Evolutionary conservation across 495 filamentous ascomycete species (phyloP).

Genomic region (Neurospora sp.): DNA sequence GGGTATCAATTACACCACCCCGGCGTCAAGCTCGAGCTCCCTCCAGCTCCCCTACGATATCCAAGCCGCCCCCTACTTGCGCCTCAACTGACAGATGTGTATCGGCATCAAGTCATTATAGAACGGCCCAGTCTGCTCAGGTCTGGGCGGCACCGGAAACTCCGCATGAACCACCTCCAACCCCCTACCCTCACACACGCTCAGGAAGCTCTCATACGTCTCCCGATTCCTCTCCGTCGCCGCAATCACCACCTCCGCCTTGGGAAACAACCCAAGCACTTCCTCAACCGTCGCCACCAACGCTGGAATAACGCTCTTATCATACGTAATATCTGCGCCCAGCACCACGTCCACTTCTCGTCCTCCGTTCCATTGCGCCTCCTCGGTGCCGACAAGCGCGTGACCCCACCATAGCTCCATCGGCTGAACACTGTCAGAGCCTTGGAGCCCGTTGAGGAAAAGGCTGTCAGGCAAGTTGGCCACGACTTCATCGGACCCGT

Average conservation of each 20-base stretch:
- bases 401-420: slow-evolving; percentile 54
- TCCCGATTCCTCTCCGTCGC: slow-evolving; percentile 38
- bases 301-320: slow-evolving; percentile 32
- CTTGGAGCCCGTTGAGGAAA: slow-evolving; percentile 53
- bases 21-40: background rate
- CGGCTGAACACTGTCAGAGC: slow-evolving; percentile 27
- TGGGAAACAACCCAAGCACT: slow-evolving; percentile 26
- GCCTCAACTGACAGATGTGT: slow-evolving; percentile 27
- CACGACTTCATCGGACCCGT: slow-evolving; percentile 68
- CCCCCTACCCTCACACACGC: slow-evolving; percentile 20
- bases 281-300: slow-evolving; percentile 37
- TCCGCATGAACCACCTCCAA: slow-evolving; percentile 25
- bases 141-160: slow-evolving; percentile 22
- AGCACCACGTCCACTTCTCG: slow-evolving; percentile 35
- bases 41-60: background rate
- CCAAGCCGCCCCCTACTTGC: background rate
- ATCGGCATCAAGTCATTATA: slow-evolving; percentile 35
- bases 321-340: slow-evolving; percentile 44
- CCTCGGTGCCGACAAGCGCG: slow-evolving; percentile 35
- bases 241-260: slow-evolving; percentile 29
- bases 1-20: background rate
- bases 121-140: slow-evolving; percentile 38
- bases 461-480: slow-evolving; percentile 57
- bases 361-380: slow-evolving; percentile 32
- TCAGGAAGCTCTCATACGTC: slow-evolving; percentile 34